Conservation (phyloP, 1,284 basidiomycete species). For the Boletellus deceptivus region DNA sequence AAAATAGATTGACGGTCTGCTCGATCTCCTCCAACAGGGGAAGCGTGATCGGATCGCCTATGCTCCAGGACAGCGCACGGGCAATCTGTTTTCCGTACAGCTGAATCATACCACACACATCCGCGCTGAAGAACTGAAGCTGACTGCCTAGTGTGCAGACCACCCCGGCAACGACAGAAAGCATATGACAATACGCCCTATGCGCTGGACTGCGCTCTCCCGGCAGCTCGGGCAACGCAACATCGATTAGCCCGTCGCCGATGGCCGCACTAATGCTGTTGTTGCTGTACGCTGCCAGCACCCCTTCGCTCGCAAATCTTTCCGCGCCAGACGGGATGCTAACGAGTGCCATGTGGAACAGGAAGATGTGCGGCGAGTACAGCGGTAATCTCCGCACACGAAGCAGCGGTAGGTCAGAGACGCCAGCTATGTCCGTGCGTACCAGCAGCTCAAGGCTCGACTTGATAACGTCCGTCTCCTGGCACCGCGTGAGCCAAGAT, state of each 20-base stretch:
- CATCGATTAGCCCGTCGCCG: slow-evolving; percentile 72
- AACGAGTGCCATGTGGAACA: slow-evolving; percentile 87
- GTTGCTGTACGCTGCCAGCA: slow-evolving; percentile 80
- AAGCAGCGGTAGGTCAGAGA: slow-evolving; percentile 61
- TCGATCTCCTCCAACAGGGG: slow-evolving; percentile 80
- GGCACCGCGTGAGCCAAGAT: slow-evolving; percentile 77
- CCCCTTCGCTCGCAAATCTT: slow-evolving; percentile 79
- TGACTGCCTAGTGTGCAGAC: slow-evolving; percentile 63
- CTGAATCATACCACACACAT: slow-evolving; percentile 84
- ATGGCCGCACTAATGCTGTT: slow-evolving; percentile 77
- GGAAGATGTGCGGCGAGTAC: slow-evolving; percentile 73
- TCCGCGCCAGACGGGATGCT: slow-evolving; percentile 77
- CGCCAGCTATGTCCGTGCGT: slow-evolving; percentile 66
- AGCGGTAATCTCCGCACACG: slow-evolving; percentile 61
- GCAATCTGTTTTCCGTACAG: slow-evolving; percentile 82
- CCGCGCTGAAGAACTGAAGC: slow-evolving; percentile 82
- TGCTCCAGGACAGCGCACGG: slow-evolving; percentile 75
- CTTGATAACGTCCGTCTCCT: slow-evolving; percentile 79
- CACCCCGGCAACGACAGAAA: slow-evolving; percentile 77
- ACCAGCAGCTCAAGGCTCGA: slow-evolving; percentile 75
- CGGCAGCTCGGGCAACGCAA: slow-evolving; percentile 64
- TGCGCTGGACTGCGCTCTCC: slow-evolving; percentile 77
- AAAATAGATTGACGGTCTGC: slow-evolving; percentile 73
- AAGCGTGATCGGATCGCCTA: slow-evolving; percentile 68
- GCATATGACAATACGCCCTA: slow-evolving; percentile 80